A percentile compares a stretch with the other conserved stretches of the same genome.
phyloP scores from a whole-genome alignment of 176 grass and related monocot genomes.

The Paspalum notatum region DNA sequence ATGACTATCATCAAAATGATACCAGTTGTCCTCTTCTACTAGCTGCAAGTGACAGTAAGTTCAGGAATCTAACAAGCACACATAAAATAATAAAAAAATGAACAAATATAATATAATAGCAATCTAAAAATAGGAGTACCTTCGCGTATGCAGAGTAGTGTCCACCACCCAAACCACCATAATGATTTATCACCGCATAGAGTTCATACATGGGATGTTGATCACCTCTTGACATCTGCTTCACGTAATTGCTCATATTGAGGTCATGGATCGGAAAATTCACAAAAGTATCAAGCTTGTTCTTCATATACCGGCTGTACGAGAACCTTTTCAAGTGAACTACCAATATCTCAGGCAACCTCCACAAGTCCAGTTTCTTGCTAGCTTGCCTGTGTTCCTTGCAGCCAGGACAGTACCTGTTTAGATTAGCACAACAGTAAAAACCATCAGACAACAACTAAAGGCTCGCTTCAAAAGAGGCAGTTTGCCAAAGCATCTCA shows the following conservation, averaged over 20 bases:
- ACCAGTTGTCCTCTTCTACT: constrained; percentile 86
- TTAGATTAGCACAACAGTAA: constrained; percentile 9
- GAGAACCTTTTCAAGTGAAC: constrained; percentile 98
- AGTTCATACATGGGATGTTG: constrained; percentile 67
- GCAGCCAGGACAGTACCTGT: constrained; percentile 94
- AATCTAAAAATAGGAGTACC: constrained; percentile 40
- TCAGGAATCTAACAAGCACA: constrained; percentile 16
- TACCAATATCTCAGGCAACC: constrained; percentile 91
- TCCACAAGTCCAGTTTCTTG: constrained; percentile 98
- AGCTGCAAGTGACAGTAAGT: constrained; percentile 52
- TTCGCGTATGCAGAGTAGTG: constrained; percentile 97
- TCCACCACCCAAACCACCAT: constrained; percentile 91
- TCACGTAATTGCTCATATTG: constrained; percentile 79
- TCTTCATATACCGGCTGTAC: constrained; percentile 96
- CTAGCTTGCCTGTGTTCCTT: constrained; percentile 98
- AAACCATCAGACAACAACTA: constrained; percentile 18
- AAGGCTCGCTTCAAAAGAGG: neutral
- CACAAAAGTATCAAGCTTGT: constrained; percentile 97
- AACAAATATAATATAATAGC: constrained; percentile 9
- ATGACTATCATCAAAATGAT: constrained; percentile 97
- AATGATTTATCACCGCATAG: constrained; percentile 96
- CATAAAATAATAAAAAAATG: neutral
- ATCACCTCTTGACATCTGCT: constrained; percentile 9
- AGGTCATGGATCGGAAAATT: constrained; percentile 86
- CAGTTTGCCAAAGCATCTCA: constrained; percentile 3